Base-by-base conservation (phyloP, 2,329 filamentous ascomycete species). In the Aspergillus novoparasiticus region DNA sequence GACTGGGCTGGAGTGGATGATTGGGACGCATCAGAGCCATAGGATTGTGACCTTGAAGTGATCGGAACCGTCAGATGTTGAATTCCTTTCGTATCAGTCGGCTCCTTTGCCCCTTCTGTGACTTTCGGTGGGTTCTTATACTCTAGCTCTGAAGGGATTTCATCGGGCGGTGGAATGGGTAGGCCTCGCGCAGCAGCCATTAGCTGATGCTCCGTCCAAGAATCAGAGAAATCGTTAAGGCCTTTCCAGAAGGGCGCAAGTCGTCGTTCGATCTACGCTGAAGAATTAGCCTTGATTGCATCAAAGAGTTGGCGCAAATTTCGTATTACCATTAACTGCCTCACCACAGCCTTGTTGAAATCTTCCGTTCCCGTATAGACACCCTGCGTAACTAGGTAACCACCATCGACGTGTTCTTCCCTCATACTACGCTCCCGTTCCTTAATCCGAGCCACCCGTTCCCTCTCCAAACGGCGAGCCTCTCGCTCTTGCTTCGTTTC, bases 221-320 rank as follows among this genome's bases (percentile, higher is more conserved):
- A 91, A 26, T 92, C 87, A 19, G 89, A 90, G 77, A 95, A 93
- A 76, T 98, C 94, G 67, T 97, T 90, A 4, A 99, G 82, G 6
- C 95, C 95, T 74, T 90, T 90, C 93, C 94, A 99, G 77, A 99
- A 99, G 0, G 95, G 95, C 48, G 95, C 95, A 65, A 99, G 80
- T 66, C 91, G 89, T 69, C 95, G 87, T 79, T 99, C 95, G 75
- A 99, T 93, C 94, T 98, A 73, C n/a, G 21, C 30, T 51, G 11
- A 16, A 64, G n/a, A 26, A 64, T 75, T 56, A 75, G 68, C 62
- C 59, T 58, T 56, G n/a, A 45, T 60, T 48, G 39, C 41, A 45
- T 51, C 28, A 39, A 23, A 23, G n/a, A 32, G 34, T 26, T 30
- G 32, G 34, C 8, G 23, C 34, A 19, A 39, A 59, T 45, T 16